phyloP scores from a whole-genome alignment of 768 basidiomycete species.

The Suillus spraguei region DNA sequence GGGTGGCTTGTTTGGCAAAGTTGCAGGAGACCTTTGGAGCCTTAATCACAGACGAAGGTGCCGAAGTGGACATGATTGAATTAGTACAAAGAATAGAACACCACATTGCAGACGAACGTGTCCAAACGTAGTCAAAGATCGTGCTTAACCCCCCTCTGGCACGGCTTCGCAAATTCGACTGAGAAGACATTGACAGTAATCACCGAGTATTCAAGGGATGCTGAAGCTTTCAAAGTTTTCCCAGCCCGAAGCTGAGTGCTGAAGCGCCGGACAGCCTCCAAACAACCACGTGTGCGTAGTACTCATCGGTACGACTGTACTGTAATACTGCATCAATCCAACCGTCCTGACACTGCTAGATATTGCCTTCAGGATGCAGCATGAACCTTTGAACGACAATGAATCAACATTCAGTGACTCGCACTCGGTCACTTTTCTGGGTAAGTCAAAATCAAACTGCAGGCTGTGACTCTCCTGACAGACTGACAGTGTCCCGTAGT shows the following conservation, averaged over 20 bases:
- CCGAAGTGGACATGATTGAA: background rate
- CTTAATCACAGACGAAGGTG: background rate
- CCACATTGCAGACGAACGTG: background rate
- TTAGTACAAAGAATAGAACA: background rate
- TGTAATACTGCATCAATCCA: too few relatives aligned
- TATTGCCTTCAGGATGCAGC: background rate
- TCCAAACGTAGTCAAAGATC: background rate
- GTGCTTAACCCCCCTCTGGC: background rate
- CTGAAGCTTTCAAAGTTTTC: background rate
- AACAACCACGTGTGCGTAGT: background rate
- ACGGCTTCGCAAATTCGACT: background rate
- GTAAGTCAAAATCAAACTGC: too few relatives aligned
- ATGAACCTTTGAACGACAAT: too few relatives aligned
- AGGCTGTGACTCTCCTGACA: too few relatives aligned
- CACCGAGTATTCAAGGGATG: background rate
- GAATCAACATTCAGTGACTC: too few relatives aligned
- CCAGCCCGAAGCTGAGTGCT: background rate
- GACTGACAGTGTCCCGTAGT: too few relatives aligned
- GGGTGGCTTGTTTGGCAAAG: background rate
- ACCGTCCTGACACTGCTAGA: background rate
- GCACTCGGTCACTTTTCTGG: too few relatives aligned
- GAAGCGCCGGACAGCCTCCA: background rate
- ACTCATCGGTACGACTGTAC: too few relatives aligned
- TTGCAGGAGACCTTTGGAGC: background rate
- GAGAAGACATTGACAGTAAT: background rate